A percentile compares a stretch with the other conserved stretches of the same genome.
Evolutionary conservation across 2,329 filamentous ascomycete genomes (phyloP).

Genomic region (Pestalotiopsis sp.): DNA sequence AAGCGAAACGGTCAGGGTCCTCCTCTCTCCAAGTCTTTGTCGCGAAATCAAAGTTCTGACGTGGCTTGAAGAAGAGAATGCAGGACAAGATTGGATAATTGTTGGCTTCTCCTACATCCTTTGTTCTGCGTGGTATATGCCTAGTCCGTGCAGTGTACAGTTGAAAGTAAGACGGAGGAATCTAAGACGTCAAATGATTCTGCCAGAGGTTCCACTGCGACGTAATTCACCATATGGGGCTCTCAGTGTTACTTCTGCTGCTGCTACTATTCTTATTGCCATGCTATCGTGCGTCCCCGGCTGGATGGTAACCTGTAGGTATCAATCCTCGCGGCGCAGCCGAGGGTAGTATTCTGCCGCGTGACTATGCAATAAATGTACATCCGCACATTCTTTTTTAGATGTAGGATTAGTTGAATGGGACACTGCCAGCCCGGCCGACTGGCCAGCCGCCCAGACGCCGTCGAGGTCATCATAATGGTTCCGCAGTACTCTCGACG

Average conservation of each 20-base stretch:
- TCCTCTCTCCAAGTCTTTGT: background rate
- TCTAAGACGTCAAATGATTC: too few relatives aligned
- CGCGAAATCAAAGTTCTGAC: background rate
- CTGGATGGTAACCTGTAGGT: background rate
- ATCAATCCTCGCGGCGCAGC: background rate
- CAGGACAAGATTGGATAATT: background rate
- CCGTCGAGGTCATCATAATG: too few relatives aligned
- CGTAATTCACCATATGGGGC: too few relatives aligned
- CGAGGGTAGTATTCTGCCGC: background rate
- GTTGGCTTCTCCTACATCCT: background rate
- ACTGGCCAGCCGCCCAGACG: too few relatives aligned
- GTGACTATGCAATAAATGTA: background rate
- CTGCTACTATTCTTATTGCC: background rate
- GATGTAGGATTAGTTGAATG: background rate
- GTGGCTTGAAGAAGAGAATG: background rate
- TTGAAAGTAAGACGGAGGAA: too few relatives aligned
- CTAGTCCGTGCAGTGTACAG: too few relatives aligned
- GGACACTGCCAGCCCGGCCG: too few relatives aligned
- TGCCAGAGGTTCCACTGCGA: too few relatives aligned
- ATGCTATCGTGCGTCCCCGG: background rate
- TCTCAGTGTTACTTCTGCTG: too few relatives aligned
- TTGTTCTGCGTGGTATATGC: background rate
- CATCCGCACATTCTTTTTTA: background rate
- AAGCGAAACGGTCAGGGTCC: background rate
- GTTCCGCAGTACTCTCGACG: too few relatives aligned